Base-by-base conservation (phyloP, 768 basidiomycete species). In the Neoboletus subvelutipes region DNA sequence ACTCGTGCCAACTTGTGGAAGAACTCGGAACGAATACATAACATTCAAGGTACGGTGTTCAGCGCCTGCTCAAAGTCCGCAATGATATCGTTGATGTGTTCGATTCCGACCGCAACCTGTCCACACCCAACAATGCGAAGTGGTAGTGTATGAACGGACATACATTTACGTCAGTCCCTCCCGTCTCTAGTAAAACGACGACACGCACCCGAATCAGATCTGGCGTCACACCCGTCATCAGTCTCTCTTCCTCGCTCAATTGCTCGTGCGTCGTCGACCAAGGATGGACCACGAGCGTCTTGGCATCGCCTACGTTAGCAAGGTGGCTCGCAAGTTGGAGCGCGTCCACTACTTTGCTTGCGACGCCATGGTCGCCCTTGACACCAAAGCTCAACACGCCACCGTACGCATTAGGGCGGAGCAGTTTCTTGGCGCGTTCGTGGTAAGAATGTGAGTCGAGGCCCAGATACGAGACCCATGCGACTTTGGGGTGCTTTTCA, bases 391-490 rank as follows among this genome's bases (percentile, higher is more conserved):
- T 88, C 49, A 94, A 72, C 61, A 94, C 80, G 22, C 90, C 91
- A 5, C 90, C 88, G 56, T 77, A 92, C 3, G 76, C 72, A n/a
- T 69, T 50, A 1, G 73, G 69, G 5, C 85, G 77, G 50, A 92
- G 73, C 34, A 84, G 73, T 56, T 78, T 75, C 64, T 79, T 76
- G 12, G 90, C 90, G 7, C 79, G 67, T 45, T 71, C 71, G 70
- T 94, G 78, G 36, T 83, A 85, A 1, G 76, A 67, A 68, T 94
- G 92, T 3, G 67, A 71, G 49, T 72, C 67, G 1, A 92, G 79
- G 7, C 92, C 92, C 41, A 85, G 80, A 65, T 93, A 94, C 0
- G 84, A 85, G 1, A 92, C 87, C 90, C 88, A 94, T 1, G 81
- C 72, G 37, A 94, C 80, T 33, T 80, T 78, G 9, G 83, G 80